Evolutionary conservation across 2,329 filamentous ascomycete species (phyloP).

Genomic region (Hypocreales sp.): DNA sequence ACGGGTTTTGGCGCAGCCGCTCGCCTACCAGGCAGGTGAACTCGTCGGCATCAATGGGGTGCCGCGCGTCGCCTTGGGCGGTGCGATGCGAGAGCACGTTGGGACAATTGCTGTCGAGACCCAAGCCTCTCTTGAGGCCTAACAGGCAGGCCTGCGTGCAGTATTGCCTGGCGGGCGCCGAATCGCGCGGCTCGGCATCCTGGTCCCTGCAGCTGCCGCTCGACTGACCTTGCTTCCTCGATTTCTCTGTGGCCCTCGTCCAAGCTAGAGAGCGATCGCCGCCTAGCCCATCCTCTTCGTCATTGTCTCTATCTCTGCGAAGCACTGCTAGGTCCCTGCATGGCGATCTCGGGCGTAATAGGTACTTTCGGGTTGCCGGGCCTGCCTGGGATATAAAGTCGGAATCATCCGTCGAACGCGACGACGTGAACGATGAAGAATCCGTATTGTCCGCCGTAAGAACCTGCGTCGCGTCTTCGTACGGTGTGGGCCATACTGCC

Average conservation of each 20-base stretch:
- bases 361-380: not conserved
- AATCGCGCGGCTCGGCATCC: constrained; percentile 4
- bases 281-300: not conserved
- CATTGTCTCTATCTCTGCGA: not conserved
- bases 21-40: constrained; percentile 3
- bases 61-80: constrained; percentile 2
- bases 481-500: constrained; percentile 7
- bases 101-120: constrained; percentile 8
- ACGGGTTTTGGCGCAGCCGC: constrained; percentile 3
- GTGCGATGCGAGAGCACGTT: constrained; percentile 7
- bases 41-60: constrained; percentile 4
- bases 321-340: not conserved
- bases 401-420: not conserved
- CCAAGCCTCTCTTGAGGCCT: constrained; percentile 6
- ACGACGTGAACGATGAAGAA: not conserved
- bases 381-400: not conserved
- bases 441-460: not conserved
- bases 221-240: not conserved
- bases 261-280: not conserved
- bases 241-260: not conserved
- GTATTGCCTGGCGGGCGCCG: constrained; percentile 5
- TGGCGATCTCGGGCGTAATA: not conserved
- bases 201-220: constrained; percentile 3
- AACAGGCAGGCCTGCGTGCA: constrained; percentile 9
- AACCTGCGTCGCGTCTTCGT: constrained; percentile 4